Percentiles rank a stretch among this genome's conserved stretches.
Evolutionary conservation across 257 asterid genomes (phyloP).

Genomic region (Petunia secreta): DNA sequence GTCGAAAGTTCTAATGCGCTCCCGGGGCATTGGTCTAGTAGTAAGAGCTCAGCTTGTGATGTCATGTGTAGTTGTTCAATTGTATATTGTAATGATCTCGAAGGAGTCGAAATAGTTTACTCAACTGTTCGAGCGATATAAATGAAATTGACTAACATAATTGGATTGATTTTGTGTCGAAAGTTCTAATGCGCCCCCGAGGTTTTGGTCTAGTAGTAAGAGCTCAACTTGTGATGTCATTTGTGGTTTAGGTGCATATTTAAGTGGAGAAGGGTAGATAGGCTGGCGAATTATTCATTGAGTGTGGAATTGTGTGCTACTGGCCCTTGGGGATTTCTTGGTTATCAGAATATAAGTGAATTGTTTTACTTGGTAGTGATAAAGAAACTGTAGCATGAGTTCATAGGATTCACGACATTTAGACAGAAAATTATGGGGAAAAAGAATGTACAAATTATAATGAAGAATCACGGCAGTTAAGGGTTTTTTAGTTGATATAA

Average conservation of each 20-base stretch:
- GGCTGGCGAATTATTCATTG: too few species aligned
- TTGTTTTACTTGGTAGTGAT: background rate
- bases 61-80: too few species aligned
- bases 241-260: too few species aligned
- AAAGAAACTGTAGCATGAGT: background rate
- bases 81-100: background rate
- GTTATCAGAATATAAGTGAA: too few species aligned
- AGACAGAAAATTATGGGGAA: background rate
- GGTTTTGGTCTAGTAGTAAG: too few species aligned
- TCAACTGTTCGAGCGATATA: background rate
- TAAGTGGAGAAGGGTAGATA: too few species aligned
- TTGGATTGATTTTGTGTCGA: background rate
- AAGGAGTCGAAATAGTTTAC: background rate
- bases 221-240: too few species aligned
- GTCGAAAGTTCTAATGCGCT: background rate
- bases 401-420: background rate
- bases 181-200: background rate
- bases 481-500: constrained; percentile 9
- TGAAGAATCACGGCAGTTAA: background rate
- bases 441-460: background rate
- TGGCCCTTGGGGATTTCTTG: too few species aligned
- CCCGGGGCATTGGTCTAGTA: too few species aligned
- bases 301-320: too few species aligned
- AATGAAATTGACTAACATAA: background rate
- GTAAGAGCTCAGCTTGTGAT: too few species aligned